phyloP scores from a whole-genome alignment of 2,329 filamentous ascomycete species.

The Fusarium longipes region DNA sequence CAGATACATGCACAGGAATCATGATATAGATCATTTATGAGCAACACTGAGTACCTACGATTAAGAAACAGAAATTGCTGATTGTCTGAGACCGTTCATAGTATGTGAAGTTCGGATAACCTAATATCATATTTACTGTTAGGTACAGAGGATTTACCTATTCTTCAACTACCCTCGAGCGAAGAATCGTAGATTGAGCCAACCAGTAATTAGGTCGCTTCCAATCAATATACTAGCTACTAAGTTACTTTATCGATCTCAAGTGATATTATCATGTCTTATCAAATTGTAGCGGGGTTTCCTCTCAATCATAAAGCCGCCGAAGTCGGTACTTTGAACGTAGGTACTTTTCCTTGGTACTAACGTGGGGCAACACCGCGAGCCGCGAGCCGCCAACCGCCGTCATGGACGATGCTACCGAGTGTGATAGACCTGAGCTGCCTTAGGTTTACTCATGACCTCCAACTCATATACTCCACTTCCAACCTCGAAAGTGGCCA shows the following conservation, averaged over 20 bases:
- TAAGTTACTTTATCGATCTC: neutral
- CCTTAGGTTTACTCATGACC: conserved; percentile 18
- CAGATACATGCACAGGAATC: neutral
- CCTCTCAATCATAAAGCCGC: conserved; percentile 24
- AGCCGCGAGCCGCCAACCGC: conserved; percentile 40
- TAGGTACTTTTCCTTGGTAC: neutral
- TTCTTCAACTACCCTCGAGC: neutral
- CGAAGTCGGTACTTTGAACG: conserved; percentile 42
- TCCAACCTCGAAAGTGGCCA: conserved; percentile 30
- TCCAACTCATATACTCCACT: conserved; percentile 41
- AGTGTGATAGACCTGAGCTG: neutral
- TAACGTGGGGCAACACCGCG: conserved; percentile 44
- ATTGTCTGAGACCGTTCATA: no score
- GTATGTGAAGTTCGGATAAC: no score
- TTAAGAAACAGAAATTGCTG: no score
- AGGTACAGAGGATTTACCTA: no score
- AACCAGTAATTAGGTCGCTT: neutral
- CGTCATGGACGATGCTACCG: conserved; percentile 18
- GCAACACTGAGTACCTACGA: neutral
- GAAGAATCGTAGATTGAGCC: neutral
- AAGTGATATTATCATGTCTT: neutral
- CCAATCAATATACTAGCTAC: neutral
- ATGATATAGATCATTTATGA: neutral
- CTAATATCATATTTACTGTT: neutral
- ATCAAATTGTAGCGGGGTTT: conserved; percentile 38